phyloP scores from a whole-genome alignment of 371 early-diverging fungal species.

The Dichotomocladium elegans region DNA sequence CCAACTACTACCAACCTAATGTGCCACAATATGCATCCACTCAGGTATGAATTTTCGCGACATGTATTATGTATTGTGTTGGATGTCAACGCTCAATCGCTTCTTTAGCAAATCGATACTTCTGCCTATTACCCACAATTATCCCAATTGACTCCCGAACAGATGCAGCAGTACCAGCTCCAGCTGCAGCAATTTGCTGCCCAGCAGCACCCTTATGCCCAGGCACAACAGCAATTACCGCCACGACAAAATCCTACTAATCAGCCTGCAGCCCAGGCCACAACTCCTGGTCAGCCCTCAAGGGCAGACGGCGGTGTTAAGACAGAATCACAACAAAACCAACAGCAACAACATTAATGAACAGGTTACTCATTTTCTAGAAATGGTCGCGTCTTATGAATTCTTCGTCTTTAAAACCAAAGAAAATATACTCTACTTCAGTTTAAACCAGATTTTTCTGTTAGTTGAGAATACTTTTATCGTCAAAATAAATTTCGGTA shows the following conservation, averaged over 20 bases:
- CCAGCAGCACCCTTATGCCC: slow-evolving; percentile 20
- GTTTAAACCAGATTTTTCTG: too few relatives aligned
- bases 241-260: slow-evolving; percentile 1
- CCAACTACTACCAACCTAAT: slow-evolving; percentile 21
- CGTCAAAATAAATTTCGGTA: too few relatives aligned
- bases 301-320: slow-evolving; percentile 4
- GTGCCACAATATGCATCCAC: slow-evolving; percentile 19
- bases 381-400: too few relatives aligned
- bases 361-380: too few relatives aligned
- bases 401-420: too few relatives aligned
- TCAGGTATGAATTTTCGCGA: neutral
- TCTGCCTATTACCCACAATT: slow-evolving; percentile 12
- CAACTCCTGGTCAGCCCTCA: slow-evolving; percentile 2
- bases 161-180: slow-evolving; percentile 37
- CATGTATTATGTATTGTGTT: neutral
- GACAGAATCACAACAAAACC: neutral
- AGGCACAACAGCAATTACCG: slow-evolving; percentile 1
- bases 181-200: slow-evolving; percentile 32
- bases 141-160: slow-evolving; percentile 32
- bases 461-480: too few relatives aligned
- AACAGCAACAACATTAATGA: too few relatives aligned
- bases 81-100: neutral
- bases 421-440: too few relatives aligned
- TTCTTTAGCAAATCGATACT: slow-evolving; percentile 9
- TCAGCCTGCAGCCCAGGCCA: neutral